Evolutionary conservation across 2,329 filamentous ascomycete species (phyloP).

Genomic region (Fusarium pseudograminearum): DNA sequence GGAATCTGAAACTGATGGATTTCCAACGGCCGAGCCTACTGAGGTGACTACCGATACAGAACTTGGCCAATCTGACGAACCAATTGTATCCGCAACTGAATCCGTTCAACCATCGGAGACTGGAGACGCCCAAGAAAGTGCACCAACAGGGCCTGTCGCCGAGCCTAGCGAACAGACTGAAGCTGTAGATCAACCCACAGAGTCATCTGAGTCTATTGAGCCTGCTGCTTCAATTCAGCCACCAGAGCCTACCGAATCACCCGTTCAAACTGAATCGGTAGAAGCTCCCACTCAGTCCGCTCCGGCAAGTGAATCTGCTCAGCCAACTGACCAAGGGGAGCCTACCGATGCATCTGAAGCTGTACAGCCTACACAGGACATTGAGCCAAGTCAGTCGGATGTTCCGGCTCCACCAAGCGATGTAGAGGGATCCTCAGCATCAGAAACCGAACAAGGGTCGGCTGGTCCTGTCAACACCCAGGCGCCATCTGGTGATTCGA

Average conservation of each 20-base stretch:
- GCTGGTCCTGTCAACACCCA: background rate
- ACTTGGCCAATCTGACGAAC: rapidly evolving
- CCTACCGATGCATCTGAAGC: rapidly evolving
- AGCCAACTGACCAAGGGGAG: background rate
- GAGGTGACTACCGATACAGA: background rate
- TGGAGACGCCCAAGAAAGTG: background rate
- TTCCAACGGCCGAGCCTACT: background rate
- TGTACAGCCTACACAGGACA: background rate
- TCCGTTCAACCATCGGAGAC: background rate
- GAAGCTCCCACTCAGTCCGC: background rate
- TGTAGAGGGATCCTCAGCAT: background rate
- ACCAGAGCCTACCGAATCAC: background rate
- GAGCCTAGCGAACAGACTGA: background rate
- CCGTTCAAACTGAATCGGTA: background rate
- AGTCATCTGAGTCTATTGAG: background rate
- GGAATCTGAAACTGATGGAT: background rate
- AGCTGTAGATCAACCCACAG: background rate
- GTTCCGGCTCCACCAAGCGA: background rate
- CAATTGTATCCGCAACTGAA: background rate
- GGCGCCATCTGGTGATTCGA: background rate
- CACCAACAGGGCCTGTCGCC: background rate
- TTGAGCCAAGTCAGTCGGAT: background rate
- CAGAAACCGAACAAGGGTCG: background rate
- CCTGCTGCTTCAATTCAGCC: background rate
- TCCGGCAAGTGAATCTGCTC: background rate